A percentile compares a stretch with the other conserved stretches of the same genome.
These are phyloP conservation scores for Colletotrichum tropicicola DNA, from an alignment of 2,329 filamentous ascomycete species.

Conservation along the genomic window DNA sequence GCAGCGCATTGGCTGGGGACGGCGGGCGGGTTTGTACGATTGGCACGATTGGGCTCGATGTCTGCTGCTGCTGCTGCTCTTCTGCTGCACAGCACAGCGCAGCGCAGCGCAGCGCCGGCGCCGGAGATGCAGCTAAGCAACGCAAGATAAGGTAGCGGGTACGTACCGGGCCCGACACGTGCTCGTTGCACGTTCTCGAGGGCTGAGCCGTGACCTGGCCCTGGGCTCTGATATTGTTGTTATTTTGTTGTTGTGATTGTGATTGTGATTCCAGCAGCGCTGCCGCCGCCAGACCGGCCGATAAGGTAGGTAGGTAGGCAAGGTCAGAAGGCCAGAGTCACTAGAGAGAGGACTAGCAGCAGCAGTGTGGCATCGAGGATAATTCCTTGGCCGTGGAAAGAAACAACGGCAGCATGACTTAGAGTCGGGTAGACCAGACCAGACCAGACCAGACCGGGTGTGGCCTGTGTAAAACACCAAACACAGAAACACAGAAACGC, in stretches of 20 bases:
- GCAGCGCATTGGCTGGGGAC: slow-evolving; percentile 19
- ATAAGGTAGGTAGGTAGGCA: too few species aligned
- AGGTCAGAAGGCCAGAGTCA: background rate
- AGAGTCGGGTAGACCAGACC: background rate
- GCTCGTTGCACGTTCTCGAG: slow-evolving; percentile 22
- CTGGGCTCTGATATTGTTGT: background rate
- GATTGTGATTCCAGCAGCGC: background rate
- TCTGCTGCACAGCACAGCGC: slow-evolving; percentile 25
- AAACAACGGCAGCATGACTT: too few species aligned
- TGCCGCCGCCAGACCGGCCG: too few species aligned
- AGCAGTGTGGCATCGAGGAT: background rate
- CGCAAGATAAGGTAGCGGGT: background rate
- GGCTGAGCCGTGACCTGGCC: background rate
- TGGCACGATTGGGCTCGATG: slow-evolving; percentile 5
- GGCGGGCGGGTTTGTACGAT: slow-evolving; percentile 13
- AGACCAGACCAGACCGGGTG: background rate
- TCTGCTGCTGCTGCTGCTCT: too few species aligned
- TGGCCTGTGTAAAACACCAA: background rate
- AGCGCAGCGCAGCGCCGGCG: too few species aligned
- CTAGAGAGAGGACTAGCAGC: background rate
- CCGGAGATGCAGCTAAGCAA: too few species aligned
- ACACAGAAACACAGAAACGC: slow-evolving; percentile 10
- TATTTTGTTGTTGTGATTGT: background rate
- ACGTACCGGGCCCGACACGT: slow-evolving; percentile 6
- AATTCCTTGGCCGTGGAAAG: slow-evolving; percentile 2